Percentiles rank a stretch among this genome's conserved stretches.
Evolutionary conservation across 495 filamentous ascomycete species (phyloP).

Genomic region (Baudoinia panamericana): DNA sequence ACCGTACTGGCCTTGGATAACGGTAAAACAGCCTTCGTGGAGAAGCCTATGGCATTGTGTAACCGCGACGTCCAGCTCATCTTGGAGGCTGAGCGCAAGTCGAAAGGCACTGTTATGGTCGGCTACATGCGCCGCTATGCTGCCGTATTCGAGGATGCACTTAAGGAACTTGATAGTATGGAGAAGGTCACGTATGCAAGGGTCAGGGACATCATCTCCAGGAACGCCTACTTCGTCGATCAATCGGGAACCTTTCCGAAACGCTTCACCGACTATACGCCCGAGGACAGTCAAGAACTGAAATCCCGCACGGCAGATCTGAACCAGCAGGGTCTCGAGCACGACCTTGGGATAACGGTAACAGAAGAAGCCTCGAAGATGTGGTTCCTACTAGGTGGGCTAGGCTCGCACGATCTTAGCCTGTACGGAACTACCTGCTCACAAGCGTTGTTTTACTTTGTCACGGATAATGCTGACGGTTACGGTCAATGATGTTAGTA

Average conservation of each 20-base stretch:
- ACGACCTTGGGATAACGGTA: conserved; percentile 19
- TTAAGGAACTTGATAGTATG: conserved; percentile 36
- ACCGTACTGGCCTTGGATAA: conserved; percentile 37
- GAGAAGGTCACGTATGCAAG: conserved; percentile 41
- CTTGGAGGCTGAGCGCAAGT: conserved; percentile 31
- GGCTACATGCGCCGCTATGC: conserved; percentile 45
- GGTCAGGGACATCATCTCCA: conserved; percentile 42
- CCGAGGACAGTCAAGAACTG: conserved; percentile 20
- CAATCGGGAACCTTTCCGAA: conserved; percentile 38
- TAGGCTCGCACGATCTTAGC: conserved; percentile 44
- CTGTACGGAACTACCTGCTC: too few relatives aligned
- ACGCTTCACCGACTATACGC: conserved; percentile 26
- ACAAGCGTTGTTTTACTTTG: too few relatives aligned
- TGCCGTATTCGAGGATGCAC: conserved; percentile 35
- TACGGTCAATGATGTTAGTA: too few relatives aligned
- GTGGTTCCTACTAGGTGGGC: conserved; percentile 35
- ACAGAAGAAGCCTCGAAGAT: conserved; percentile 25
- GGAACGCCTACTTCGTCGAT: conserved; percentile 34
- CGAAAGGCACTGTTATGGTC: conserved; percentile 36
- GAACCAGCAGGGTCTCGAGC: conserved; percentile 26
- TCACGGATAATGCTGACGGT: too few relatives aligned
- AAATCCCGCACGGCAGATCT: conserved; percentile 20
- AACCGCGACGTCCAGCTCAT: conserved; percentile 32
- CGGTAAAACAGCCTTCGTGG: conserved; percentile 43
- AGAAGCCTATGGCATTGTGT: conserved; percentile 40